Percentiles rank a stretch among this genome's conserved stretches.
These are phyloP conservation scores for Xylaria sp. DNA, from an alignment of 2,329 filamentous ascomycete genomes.

Conservation along the genomic window DNA sequence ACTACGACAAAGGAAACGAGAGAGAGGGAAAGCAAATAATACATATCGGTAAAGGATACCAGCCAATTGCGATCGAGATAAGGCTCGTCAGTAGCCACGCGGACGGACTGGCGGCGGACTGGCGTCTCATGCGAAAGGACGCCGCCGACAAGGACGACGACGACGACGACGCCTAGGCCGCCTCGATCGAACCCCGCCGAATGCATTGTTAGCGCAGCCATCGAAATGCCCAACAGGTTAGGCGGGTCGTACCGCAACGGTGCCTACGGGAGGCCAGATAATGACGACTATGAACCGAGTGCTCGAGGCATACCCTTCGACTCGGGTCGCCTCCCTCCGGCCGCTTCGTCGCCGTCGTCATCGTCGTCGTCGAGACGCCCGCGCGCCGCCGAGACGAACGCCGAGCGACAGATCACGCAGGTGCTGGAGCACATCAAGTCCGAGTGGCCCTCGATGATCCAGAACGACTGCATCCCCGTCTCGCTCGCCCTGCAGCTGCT, in stretches of 20 bases:
- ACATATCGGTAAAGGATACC: neutral
- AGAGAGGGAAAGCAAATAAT: neutral
- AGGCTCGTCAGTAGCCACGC: neutral
- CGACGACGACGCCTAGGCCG: no score
- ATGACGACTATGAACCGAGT: constrained; percentile 57
- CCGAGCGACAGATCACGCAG: constrained; percentile 67
- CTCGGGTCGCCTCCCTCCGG: constrained; percentile 46
- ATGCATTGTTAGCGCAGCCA: constrained; percentile 52
- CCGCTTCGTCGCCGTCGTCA: constrained; percentile 40
- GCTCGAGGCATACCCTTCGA: constrained; percentile 49
- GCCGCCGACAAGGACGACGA: neutral
- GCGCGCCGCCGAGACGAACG: constrained; percentile 55
- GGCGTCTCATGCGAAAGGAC: constrained; percentile 1
- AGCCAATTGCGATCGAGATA: neutral
- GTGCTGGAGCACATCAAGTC: constrained; percentile 85
- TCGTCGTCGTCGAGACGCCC: constrained; percentile 42
- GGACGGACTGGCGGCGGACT: neutral
- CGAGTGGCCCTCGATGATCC: constrained; percentile 93
- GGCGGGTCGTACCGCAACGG: constrained; percentile 60
- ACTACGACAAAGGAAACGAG: neutral
- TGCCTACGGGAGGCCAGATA: constrained; percentile 55
- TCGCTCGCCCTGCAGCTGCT: constrained; percentile 95
- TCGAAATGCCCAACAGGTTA: constrained; percentile 66
- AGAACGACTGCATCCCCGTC: constrained; percentile 88
- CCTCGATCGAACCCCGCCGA: constrained; percentile 29